A percentile compares a stretch with the other conserved stretches of the same genome.
Evolutionary conservation across 1,284 basidiomycete genomes (phyloP).

Genomic region (Moesziomyces globuligerus): DNA sequence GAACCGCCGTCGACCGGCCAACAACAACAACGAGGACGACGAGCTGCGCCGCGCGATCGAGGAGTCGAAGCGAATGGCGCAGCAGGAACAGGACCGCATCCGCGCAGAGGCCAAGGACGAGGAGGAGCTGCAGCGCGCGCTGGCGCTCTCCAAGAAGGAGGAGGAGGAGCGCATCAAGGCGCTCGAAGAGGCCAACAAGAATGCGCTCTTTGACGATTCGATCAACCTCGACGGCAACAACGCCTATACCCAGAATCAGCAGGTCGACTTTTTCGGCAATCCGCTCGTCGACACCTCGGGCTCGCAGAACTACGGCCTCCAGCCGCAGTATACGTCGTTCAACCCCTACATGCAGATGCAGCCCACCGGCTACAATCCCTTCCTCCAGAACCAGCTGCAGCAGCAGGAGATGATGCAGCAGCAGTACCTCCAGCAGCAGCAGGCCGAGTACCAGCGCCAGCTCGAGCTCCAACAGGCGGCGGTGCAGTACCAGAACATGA

Average conservation of each 20-base stretch:
- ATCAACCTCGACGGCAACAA: constrained; percentile 61
- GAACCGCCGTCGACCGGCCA: constrained; percentile 35
- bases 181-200: constrained; percentile 79
- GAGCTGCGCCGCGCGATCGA: constrained; percentile 71
- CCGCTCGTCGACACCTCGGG: constrained; percentile 53
- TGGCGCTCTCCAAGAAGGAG: constrained; percentile 87
- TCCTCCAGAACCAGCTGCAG: constrained; percentile 71
- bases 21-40: constrained; percentile 69
- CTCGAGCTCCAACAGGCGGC: constrained; percentile 67
- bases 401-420: constrained; percentile 77
- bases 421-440: constrained; percentile 62
- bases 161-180: constrained; percentile 66
- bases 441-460: constrained; percentile 67
- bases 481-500: constrained; percentile 68
- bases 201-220: constrained; percentile 80
- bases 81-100: constrained; percentile 61
- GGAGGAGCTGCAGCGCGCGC: constrained; percentile 80
- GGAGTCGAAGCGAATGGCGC: constrained; percentile 69
- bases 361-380: constrained; percentile 59
- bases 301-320: constrained; percentile 63
- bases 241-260: constrained; percentile 59
- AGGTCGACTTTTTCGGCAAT: constrained; percentile 61
- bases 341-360: constrained; percentile 71
- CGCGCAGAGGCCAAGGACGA: constrained; percentile 70
- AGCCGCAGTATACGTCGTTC: constrained; percentile 72